Conservation (phyloP, 768 basidiomycete species). For the Leccinum boreale region DNA sequence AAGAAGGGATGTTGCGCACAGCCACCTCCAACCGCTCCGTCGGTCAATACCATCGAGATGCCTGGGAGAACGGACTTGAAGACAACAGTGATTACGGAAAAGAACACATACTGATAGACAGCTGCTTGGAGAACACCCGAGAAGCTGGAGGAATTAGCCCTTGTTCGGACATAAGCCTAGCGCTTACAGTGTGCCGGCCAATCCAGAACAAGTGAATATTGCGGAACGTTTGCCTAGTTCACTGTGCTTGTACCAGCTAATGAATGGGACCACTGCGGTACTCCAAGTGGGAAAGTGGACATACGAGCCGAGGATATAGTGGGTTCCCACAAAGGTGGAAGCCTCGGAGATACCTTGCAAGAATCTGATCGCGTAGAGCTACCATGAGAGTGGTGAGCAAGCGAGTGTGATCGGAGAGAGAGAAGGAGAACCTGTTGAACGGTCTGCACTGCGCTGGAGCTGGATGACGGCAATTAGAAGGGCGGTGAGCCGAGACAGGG, state of each 20-base stretch:
- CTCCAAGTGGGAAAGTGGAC: constrained; percentile 19
- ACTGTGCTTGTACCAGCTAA: constrained; percentile 65
- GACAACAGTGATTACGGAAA: not conserved
- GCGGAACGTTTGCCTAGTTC: constrained; percentile 72
- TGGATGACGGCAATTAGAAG: constrained; percentile 21
- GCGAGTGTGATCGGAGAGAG: not conserved
- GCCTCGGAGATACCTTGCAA: constrained; percentile 72
- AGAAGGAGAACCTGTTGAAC: constrained; percentile 47
- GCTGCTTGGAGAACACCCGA: constrained; percentile 64
- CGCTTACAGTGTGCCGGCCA: constrained; percentile 57
- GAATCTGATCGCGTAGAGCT: constrained; percentile 71
- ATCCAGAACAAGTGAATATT: constrained; percentile 64
- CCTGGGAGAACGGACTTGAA: constrained; percentile 16
- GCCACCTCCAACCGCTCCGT: constrained; percentile 67
- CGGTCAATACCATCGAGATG: constrained; percentile 50
- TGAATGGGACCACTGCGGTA: not conserved
- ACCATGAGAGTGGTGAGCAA: not conserved
- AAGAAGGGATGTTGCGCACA: constrained; percentile 34
- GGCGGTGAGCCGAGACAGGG: not conserved
- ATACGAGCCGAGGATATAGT: constrained; percentile 69
- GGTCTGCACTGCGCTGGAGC: constrained; percentile 53
- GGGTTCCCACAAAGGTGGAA: constrained; percentile 74
- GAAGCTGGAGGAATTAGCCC: constrained; percentile 39
- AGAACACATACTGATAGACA: constrained; percentile 49
- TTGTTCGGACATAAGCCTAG: not conserved